Percentiles rank a stretch among this genome's conserved stretches.
phyloP scores from a whole-genome alignment of 2,329 filamentous ascomycete genomes.

The Fusarium palustre region DNA sequence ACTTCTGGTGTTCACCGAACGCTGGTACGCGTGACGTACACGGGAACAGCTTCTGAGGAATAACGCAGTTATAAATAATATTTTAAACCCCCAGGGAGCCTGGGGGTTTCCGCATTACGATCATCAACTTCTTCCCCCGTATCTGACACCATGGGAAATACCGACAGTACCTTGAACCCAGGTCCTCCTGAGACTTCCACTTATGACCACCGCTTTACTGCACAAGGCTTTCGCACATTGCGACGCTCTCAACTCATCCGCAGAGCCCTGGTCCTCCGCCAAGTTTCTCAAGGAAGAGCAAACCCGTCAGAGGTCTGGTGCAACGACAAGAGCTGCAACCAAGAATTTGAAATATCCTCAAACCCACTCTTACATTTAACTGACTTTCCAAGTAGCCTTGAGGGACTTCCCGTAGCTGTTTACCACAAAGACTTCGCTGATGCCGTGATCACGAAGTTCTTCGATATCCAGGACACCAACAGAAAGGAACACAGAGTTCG shows the following conservation, averaged over 20 bases:
- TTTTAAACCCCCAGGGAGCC: neutral
- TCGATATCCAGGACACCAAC: constrained; percentile 7
- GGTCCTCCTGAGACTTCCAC: neutral
- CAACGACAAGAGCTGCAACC: constrained; percentile 23
- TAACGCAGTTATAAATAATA: neutral
- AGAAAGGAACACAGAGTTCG: constrained; percentile 25
- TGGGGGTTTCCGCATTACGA: too few species aligned
- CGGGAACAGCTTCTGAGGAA: neutral
- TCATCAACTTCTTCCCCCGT: neutral
- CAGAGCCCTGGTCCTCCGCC: constrained; percentile 28
- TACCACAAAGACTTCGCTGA: constrained; percentile 41
- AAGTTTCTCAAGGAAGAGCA: constrained; percentile 40
- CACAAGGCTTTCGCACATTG: constrained; percentile 14
- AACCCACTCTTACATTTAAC: constrained; percentile 14
- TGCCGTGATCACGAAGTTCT: constrained; percentile 24
- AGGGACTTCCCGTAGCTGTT: constrained; percentile 13
- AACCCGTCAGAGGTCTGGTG: constrained; percentile 34
- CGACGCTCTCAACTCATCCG: constrained; percentile 29
- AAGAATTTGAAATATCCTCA: constrained; percentile 20
- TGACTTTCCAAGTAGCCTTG: constrained; percentile 13
- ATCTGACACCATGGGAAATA: constrained; percentile 3
- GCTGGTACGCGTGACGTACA: neutral
- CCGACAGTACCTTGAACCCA: neutral
- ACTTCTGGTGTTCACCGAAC: neutral
- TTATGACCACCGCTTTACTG: neutral